These are phyloP conservation scores for Volvariella surrecta DNA, from an alignment of 1,284 basidiomycete species.

Conservation along the genomic window DNA sequence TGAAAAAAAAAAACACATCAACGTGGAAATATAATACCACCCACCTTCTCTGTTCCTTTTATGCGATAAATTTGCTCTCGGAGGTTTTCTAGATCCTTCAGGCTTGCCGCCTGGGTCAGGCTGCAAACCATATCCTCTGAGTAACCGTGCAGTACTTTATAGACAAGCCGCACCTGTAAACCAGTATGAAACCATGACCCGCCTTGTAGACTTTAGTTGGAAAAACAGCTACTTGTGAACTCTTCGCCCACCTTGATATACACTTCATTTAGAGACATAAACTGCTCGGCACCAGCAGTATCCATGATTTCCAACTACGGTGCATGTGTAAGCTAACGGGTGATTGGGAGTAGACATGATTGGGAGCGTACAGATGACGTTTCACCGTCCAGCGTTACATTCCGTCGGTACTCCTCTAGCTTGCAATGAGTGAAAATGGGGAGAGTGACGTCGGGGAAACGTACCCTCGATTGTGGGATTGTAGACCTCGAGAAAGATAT, in stretches of 20 bases:
- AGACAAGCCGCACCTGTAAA: slow-evolving; percentile 52
- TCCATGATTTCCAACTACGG: slow-evolving; percentile 76
- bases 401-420: slow-evolving; percentile 58
- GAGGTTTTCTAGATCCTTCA: slow-evolving; percentile 72
- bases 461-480: slow-evolving; percentile 80
- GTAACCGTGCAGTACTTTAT: background rate
- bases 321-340: slow-evolving; percentile 1
- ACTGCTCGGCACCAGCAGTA: slow-evolving; percentile 87
- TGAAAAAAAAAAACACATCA: slow-evolving; percentile 4
- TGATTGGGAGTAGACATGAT: slow-evolving; percentile 7
- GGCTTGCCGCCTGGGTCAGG: slow-evolving; percentile 68
- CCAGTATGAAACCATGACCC: slow-evolving; percentile 73
- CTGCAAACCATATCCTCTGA: slow-evolving; percentile 24
- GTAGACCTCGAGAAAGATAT: slow-evolving; percentile 69
- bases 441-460: slow-evolving; percentile 4
- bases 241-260: slow-evolving; percentile 56
- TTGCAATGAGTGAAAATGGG: slow-evolving; percentile 2
- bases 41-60: slow-evolving; percentile 59
- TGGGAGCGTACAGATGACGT: slow-evolving; percentile 35
- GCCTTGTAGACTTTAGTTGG: slow-evolving; percentile 28
- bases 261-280: slow-evolving; percentile 68
- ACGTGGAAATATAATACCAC: slow-evolving; percentile 13
- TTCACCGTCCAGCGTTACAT: slow-evolving; percentile 54
- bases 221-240: background rate
- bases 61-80: slow-evolving; percentile 76